Base-by-base conservation (phyloP, 306 rosid genomes). In the Fagus sylvatica region DNA sequence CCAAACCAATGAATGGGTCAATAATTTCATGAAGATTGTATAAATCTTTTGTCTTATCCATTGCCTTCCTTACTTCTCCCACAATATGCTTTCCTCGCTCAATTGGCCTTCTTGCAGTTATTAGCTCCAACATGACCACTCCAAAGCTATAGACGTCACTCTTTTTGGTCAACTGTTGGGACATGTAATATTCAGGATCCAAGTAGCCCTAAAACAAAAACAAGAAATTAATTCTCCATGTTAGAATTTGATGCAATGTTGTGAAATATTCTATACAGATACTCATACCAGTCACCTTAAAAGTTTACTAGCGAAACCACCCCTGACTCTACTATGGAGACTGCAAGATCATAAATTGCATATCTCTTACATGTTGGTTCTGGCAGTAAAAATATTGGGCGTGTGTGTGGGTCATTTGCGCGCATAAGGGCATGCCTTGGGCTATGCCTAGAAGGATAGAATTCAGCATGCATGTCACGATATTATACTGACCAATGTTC, bases 101-200 rank as follows among this genome's bases (percentile, higher is more conserved):
- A 22, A 87, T 82, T 15, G 87, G 85, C 48, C 36, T 73, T 60
- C n/a, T 85, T 5, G 87, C 81, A 12, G 88, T 85, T 10, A 85
- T 69, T 42, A 82, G 53, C 72, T 87, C 91, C 48, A 85, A 54
- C 85, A 85, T 72, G 37, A 87, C 54, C n/a, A 87, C 91, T 32
- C 89, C 87, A 56, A 79, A 87, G 53, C 85, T 78, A 56, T 85
- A 82, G 2, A 87, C 84, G 55, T 87, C 89, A 60, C 85, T 87
- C 79, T 87, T 87, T 71, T 82, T 82, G 0, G 87, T 87, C 40
- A 85, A 19, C 6, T 68, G 87, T 15, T 84, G 80, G 7, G 84
- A 74, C 81, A 72, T 79, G 80, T 72, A 87, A 75, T 87, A 87
- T 69, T 84, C 82, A 0, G 85, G 91, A 80, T 87, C 88, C 74